Conservation (phyloP, 352 stramenopile genomes). For the Phytophthora palmivora region DNA sequence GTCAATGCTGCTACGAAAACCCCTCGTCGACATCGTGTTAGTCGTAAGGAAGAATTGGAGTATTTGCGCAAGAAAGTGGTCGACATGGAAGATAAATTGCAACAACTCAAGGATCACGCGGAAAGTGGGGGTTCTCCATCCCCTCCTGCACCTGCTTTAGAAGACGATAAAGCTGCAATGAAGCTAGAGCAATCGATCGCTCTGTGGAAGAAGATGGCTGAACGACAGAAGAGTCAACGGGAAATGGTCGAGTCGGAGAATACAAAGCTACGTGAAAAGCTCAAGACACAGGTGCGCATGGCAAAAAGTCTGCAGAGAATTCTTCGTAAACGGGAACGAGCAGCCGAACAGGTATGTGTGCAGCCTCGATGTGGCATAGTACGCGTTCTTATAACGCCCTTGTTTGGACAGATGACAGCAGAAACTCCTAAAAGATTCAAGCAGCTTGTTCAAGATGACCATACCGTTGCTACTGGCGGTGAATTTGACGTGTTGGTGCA, state of each 20-base stretch:
- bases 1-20: background rate
- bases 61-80: slow-evolving; percentile 44
- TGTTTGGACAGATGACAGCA: slow-evolving; percentile 18
- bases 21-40: slow-evolving; percentile 25
- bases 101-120: slow-evolving; percentile 25
- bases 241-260: slow-evolving; percentile 48
- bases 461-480: background rate
- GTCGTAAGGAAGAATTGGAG: slow-evolving; percentile 45
- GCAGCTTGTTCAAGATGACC: background rate
- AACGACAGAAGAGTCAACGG: slow-evolving; percentile 42
- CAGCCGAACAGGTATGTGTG: slow-evolving; percentile 34
- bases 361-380: too few species aligned
- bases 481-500: slow-evolving; percentile 21
- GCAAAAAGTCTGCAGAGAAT: slow-evolving; percentile 46
- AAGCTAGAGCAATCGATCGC: slow-evolving; percentile 32
- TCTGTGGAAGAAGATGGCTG: slow-evolving; percentile 56
- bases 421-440: slow-evolving; percentile 17
- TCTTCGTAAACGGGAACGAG: slow-evolving; percentile 40
- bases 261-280: slow-evolving; percentile 46
- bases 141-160: background rate
- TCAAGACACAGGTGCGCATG: slow-evolving; percentile 52
- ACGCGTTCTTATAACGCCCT: too few species aligned
- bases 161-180: slow-evolving; percentile 13
- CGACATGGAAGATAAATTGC: slow-evolving; percentile 40
- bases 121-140: slow-evolving; percentile 1